Conservation (phyloP, 108 stramenopile species). For the Cyclotella distinguenda region DNA sequence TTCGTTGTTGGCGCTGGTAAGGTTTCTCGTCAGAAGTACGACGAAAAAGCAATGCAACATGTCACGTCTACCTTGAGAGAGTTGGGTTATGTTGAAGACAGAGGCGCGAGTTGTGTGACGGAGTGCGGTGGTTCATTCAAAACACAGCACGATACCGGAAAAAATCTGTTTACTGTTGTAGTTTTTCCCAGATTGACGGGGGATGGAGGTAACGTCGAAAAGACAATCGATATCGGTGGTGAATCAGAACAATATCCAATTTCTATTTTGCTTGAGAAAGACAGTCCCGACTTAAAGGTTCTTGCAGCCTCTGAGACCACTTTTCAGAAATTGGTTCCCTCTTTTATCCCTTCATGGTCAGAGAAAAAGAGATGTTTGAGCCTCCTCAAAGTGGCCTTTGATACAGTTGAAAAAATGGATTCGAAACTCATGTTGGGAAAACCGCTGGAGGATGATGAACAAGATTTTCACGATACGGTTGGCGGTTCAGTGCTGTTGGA, state of each 20-base stretch:
- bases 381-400: slow-evolving; percentile 45
- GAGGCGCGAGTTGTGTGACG: slow-evolving; percentile 76
- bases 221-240: slow-evolving; percentile 21
- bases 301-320: slow-evolving; percentile 60
- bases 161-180: slow-evolving; percentile 90
- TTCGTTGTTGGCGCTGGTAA: slow-evolving; percentile 90
- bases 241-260: slow-evolving; percentile 39
- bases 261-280: slow-evolving; percentile 47
- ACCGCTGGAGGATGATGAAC: slow-evolving; percentile 69
- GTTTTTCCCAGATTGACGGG: slow-evolving; percentile 78
- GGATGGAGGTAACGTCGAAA: slow-evolving; percentile 20
- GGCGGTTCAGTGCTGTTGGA: slow-evolving; percentile 45
- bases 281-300: slow-evolving; percentile 66
- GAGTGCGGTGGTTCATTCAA: slow-evolving; percentile 93
- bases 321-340: slow-evolving; percentile 62
- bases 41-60: slow-evolving; percentile 81
- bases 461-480: slow-evolving; percentile 81
- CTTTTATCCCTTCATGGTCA: slow-evolving; percentile 76
- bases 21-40: slow-evolving; percentile 83
- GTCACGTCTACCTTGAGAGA: slow-evolving; percentile 78
- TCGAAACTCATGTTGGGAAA: slow-evolving; percentile 77
- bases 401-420: slow-evolving; percentile 62
- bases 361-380: slow-evolving; percentile 76
- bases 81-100: slow-evolving; percentile 87
- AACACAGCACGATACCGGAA: slow-evolving; percentile 94